These are phyloP conservation scores for Monilinia aucupariae DNA, from an alignment of 2,329 filamentous ascomycete genomes.

Conservation along the genomic window DNA sequence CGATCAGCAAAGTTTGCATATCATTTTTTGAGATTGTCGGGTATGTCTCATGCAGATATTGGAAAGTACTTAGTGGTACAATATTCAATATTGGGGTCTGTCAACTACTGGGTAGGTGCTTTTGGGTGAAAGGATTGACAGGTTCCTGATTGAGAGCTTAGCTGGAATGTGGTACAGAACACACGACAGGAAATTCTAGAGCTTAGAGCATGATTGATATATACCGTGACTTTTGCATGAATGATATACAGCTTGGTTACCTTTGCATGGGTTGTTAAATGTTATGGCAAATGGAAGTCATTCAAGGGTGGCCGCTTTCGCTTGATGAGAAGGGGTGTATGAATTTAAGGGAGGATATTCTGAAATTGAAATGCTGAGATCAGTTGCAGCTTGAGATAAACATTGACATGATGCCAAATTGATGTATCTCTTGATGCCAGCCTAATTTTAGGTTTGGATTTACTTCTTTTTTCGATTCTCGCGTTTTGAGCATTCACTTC, in stretches of 20 bases:
- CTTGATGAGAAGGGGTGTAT: background rate
- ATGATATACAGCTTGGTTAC: background rate
- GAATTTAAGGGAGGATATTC: background rate
- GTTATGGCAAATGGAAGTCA: background rate
- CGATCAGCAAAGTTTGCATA: slow-evolving; percentile 1
- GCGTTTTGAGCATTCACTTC: background rate
- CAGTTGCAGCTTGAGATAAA: background rate
- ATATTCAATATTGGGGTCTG: background rate
- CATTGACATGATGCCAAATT: background rate
- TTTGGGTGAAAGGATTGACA: background rate
- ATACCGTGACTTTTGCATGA: slow-evolving; percentile 1
- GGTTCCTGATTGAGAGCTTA: background rate
- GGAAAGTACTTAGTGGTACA: slow-evolving; percentile 1
- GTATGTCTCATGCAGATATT: slow-evolving; percentile 4
- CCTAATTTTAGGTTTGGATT: background rate
- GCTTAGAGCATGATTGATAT: background rate
- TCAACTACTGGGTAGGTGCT: background rate
- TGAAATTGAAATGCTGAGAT: background rate
- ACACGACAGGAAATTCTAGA: background rate
- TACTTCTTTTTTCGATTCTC: background rate
- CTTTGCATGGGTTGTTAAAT: background rate
- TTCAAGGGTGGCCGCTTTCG: background rate
- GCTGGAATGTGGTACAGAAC: background rate
- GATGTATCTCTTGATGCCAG: background rate
- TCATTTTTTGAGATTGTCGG: background rate